Percentiles rank a stretch among this genome's conserved stretches.
phyloP scores from a whole-genome alignment of 768 basidiomycete genomes.

The Psilocybe tampanensis region DNA sequence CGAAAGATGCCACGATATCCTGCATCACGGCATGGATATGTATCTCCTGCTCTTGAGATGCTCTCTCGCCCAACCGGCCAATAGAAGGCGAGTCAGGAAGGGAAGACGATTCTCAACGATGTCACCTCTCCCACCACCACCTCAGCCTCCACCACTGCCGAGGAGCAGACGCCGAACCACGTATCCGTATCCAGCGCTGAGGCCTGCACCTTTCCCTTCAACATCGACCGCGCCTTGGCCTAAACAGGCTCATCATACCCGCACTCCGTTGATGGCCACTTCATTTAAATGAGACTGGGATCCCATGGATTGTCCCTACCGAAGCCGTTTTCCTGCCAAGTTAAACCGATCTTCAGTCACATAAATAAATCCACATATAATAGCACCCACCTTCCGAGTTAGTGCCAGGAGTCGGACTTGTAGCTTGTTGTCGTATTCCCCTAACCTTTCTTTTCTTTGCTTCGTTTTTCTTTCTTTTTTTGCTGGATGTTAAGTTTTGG shows the following conservation, averaged over 20 bases:
- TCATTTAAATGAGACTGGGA: background rate
- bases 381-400: too few species aligned
- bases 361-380: too few species aligned
- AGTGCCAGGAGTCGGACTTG: too few species aligned
- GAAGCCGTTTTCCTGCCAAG: too few species aligned
- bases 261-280: background rate
- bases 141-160: constrained; percentile 1
- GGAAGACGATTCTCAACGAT: background rate
- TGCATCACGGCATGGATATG: constrained; percentile 19
- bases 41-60: constrained; percentile 20
- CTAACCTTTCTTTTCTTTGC: too few species aligned
- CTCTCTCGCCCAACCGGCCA: constrained; percentile 13
- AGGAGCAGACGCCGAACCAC: background rate
- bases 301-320: background rate
- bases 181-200: background rate
- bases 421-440: too few species aligned
- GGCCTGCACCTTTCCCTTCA: background rate
- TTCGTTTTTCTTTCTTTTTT: too few species aligned
- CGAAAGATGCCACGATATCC: constrained; percentile 20
- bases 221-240: background rate
- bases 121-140: background rate
- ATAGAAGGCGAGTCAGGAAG: background rate
- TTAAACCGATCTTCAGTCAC: too few species aligned
- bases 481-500: too few species aligned
- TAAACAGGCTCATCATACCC: background rate